phyloP scores from a whole-genome alignment of 257 asterid species.

The Solanum boliviense region DNA sequence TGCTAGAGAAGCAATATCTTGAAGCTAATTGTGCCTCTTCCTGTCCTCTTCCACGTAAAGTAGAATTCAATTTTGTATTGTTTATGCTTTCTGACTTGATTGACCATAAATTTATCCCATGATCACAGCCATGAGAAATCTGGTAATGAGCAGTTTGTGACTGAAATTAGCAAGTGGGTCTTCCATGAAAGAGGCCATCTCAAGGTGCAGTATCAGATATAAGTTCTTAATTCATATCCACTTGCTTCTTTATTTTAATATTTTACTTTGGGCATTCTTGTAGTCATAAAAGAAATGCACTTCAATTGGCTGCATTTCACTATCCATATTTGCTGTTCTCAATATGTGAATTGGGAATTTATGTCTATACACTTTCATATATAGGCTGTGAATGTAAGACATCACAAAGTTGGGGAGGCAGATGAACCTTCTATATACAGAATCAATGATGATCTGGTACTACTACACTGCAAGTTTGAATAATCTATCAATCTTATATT shows the following conservation, averaged over 20 bases:
- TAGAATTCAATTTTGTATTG: not conserved
- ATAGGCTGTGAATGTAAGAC: conserved; percentile 65
- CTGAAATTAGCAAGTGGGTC: conserved; percentile 82
- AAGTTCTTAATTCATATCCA: not conserved
- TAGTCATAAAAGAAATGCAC: not conserved
- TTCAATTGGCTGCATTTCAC: not conserved
- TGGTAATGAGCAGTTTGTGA: conserved; percentile 65
- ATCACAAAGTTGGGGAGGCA: conserved; percentile 62
- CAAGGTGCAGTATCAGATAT: conserved; percentile 35
- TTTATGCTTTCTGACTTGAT: not conserved
- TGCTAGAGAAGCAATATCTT: not conserved
- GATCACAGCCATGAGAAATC: conserved; percentile 55
- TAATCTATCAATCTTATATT: not conserved
- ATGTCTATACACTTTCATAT: conserved; percentile 1
- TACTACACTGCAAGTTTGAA: not conserved
- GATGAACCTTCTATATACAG: conserved; percentile 72
- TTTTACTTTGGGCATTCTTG: not conserved
- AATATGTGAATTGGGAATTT: not conserved
- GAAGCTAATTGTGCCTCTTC: not conserved
- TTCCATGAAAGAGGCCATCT: conserved; percentile 89
- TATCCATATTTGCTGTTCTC: not conserved
- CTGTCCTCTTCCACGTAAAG: not conserved
- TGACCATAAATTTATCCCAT: conserved; percentile 1
- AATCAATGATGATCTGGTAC: conserved; percentile 82
- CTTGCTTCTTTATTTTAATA: not conserved